These are phyloP conservation scores for Moniliophthora roreri DNA, from an alignment of 1,284 basidiomycete genomes.

Conservation along the genomic window DNA sequence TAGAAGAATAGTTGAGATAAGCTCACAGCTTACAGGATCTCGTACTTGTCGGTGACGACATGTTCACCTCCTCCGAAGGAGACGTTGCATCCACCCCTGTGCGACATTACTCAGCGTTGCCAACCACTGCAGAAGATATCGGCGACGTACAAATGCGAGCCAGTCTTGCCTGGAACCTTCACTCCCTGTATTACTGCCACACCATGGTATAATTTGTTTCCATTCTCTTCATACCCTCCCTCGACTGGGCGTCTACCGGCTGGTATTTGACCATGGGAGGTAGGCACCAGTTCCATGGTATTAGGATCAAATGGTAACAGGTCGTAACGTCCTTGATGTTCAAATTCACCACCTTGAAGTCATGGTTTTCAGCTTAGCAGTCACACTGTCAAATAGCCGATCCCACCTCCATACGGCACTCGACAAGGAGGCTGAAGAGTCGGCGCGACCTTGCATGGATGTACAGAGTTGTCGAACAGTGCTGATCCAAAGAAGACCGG, in stretches of 20 bases:
- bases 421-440: slow-evolving; percentile 49
- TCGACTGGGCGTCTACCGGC: slow-evolving; percentile 48
- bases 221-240: slow-evolving; percentile 49
- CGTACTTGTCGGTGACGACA: slow-evolving; percentile 46
- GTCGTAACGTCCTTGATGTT: slow-evolving; percentile 66
- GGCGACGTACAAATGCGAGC: slow-evolving; percentile 59
- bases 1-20: no score
- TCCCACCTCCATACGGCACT: slow-evolving; percentile 52
- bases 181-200: slow-evolving; percentile 46
- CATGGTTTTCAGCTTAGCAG: background rate
- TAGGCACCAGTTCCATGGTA: slow-evolving; percentile 70
- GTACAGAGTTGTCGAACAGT: slow-evolving; percentile 61
- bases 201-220: slow-evolving; percentile 54
- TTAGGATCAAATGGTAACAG: slow-evolving; percentile 63
- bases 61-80: slow-evolving; percentile 43
- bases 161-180: slow-evolving; percentile 70
- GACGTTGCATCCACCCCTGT: slow-evolving; percentile 22
- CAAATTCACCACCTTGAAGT: slow-evolving; percentile 45
- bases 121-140: background rate
- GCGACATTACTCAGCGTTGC: background rate
- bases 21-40: slow-evolving; percentile 48
- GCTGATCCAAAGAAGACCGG: slow-evolving; percentile 74
- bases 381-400: background rate
- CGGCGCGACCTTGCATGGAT: slow-evolving; percentile 77
- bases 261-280: slow-evolving; percentile 60